phyloP scores from a whole-genome alignment of 2,329 filamentous ascomycete species.

The Paecilomyces variotii region DNA sequence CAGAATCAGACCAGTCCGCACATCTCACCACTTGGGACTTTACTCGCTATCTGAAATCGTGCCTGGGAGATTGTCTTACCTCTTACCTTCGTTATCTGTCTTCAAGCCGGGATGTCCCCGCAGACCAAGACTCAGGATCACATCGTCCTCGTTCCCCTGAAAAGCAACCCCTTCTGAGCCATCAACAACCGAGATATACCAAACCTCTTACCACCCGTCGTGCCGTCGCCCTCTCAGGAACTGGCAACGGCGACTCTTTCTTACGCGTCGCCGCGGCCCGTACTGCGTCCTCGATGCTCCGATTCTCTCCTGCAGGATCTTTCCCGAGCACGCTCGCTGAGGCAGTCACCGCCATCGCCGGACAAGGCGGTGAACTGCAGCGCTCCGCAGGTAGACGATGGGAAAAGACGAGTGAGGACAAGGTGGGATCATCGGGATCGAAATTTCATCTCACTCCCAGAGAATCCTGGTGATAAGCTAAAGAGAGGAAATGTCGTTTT shows the following conservation, averaged over 20 bases:
- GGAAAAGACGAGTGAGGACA: conserved; percentile 69
- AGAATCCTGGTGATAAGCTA: conserved; percentile 5
- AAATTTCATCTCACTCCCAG: conserved; percentile 30
- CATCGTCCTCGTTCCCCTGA: conserved; percentile 2
- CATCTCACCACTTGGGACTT: neutral
- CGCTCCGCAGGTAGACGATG: conserved; percentile 66
- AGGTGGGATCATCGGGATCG: conserved; percentile 74
- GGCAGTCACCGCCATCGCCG: conserved; percentile 59
- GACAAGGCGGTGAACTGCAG: conserved; percentile 64
- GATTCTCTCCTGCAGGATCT: conserved; percentile 45
- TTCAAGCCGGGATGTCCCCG: neutral
- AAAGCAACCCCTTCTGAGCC: neutral
- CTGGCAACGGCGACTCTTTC: conserved; percentile 85
- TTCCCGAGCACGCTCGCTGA: conserved; percentile 39
- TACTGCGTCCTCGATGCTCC: conserved; percentile 64
- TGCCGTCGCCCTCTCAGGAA: conserved; percentile 60
- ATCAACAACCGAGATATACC: conserved; percentile 2
- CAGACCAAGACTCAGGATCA: neutral
- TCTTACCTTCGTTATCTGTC: neutral
- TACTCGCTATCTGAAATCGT: conserved; percentile 2
- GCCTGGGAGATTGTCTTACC: conserved; percentile 12
- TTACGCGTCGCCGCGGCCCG: conserved; percentile 62
- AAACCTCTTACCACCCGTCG: conserved; percentile 17
- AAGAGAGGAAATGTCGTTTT: conserved; percentile 51
- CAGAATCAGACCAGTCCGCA: neutral